Conservation (phyloP, 352 stramenopile genomes). For the Globisporangium heterothallicum region DNA sequence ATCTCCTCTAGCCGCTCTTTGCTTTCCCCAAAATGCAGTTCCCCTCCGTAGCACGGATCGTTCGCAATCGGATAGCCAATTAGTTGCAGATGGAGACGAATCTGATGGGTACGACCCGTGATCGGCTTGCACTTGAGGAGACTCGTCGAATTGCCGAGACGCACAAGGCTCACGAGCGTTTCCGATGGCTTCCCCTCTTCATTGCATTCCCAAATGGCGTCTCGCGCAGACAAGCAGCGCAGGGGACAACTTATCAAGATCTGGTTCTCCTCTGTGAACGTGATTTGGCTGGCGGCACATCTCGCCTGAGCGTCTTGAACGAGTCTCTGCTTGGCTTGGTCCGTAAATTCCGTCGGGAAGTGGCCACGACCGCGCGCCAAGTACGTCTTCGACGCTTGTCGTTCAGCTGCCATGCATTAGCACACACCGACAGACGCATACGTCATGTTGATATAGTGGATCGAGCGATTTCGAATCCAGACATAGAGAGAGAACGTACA, state of each 20-base stretch:
- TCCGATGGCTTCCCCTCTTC: conserved; percentile 73
- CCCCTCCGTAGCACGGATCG: conserved; percentile 95
- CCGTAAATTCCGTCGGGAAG: conserved; percentile 64
- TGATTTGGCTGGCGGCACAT: conserved; percentile 43
- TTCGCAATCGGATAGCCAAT: conserved; percentile 94
- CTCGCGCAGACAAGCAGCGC: conserved; percentile 71
- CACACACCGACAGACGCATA: neutral
- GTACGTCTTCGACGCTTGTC: conserved; percentile 92
- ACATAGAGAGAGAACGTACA: conserved; percentile 31
- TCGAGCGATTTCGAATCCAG: neutral
- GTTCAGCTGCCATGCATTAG: conserved; percentile 37
- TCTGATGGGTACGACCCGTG: conserved; percentile 97
- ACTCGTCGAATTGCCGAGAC: conserved; percentile 59
- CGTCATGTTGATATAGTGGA: neutral
- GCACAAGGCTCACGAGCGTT: conserved; percentile 66
- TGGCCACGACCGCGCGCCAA: conserved; percentile 89
- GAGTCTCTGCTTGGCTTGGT: conserved; percentile 31
- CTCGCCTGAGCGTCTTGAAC: conserved; percentile 29
- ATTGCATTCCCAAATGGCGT: conserved; percentile 82
- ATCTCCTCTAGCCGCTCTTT: conserved; percentile 39
- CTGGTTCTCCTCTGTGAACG: conserved; percentile 39
- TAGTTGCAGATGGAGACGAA: conserved; percentile 94
- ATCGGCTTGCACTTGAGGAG: conserved; percentile 91
- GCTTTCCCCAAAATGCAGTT: conserved; percentile 88
- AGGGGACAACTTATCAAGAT: conserved; percentile 81